Evolutionary conservation across 345 rosid species (phyloP).

Genomic region (Passiflora organensis): DNA sequence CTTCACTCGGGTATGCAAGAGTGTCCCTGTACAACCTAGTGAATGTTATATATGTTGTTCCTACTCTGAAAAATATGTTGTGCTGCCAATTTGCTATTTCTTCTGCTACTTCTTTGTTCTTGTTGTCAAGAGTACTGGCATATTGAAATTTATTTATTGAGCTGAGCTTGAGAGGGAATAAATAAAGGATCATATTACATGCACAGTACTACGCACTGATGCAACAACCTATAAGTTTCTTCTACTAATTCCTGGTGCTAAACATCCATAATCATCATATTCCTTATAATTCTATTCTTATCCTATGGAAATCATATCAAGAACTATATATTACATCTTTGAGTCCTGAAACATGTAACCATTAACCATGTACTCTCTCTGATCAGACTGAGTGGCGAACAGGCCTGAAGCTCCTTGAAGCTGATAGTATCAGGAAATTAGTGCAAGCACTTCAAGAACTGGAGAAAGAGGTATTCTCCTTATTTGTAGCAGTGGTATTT

Average conservation of each 20-base stretch:
- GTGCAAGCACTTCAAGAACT: constrained; percentile 69
- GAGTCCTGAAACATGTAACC: background rate
- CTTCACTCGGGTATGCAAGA: constrained; percentile 37
- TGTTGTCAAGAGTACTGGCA: too few species aligned
- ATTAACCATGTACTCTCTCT: background rate
- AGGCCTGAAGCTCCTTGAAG: constrained; percentile 68
- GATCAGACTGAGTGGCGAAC: constrained; percentile 86
- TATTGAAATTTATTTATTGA: too few species aligned
- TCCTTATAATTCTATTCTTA: too few species aligned
- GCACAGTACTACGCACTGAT: too few species aligned
- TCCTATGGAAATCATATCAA: too few species aligned
- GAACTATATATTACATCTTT: too few species aligned
- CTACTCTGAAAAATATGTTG: background rate
- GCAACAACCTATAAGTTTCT: too few species aligned
- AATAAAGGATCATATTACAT: too few species aligned
- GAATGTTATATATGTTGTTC: background rate
- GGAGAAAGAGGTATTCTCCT: constrained; percentile 69
- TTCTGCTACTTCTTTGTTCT: too few species aligned
- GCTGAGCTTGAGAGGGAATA: too few species aligned
- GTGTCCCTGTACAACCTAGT: background rate
- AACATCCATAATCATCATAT: too few species aligned
- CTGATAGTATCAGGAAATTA: constrained; percentile 58
- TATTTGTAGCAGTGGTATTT: background rate
- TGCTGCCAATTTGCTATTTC: background rate
- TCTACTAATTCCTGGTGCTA: too few species aligned